Evolutionary conservation across 805 yeast species (phyloP).

Genomic region (Vanderwaltozyma yarrowii): DNA sequence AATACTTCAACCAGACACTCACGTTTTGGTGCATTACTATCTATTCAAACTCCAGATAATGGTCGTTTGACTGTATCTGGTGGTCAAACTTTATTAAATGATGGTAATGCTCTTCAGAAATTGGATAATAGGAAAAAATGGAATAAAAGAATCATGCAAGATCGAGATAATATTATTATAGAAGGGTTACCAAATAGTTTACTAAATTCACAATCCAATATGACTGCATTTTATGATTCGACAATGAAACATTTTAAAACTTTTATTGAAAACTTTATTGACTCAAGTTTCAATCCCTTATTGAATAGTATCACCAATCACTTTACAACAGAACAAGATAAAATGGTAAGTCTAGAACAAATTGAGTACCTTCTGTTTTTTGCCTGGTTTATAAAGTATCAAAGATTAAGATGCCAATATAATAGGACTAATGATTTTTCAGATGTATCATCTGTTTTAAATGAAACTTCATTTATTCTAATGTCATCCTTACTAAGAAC

Average conservation of each 20-base stretch:
- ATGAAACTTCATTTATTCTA: slow-evolving; percentile 50
- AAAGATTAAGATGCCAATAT: slow-evolving; percentile 32
- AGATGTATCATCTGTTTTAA: slow-evolving; percentile 45
- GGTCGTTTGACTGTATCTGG: slow-evolving; percentile 51
- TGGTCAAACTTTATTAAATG: slow-evolving; percentile 57
- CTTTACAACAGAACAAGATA: slow-evolving; percentile 33
- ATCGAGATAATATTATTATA: slow-evolving; percentile 23
- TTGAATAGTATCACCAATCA: slow-evolving; percentile 42
- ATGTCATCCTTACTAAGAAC: slow-evolving; percentile 33
- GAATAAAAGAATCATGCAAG: slow-evolving; percentile 33
- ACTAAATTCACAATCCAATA: slow-evolving; percentile 16
- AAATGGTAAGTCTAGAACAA: slow-evolving; percentile 23
- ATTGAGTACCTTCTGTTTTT: slow-evolving; percentile 47
- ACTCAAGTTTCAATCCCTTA: slow-evolving; percentile 66
- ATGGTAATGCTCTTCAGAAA: slow-evolving; percentile 45
- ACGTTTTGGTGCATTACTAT: slow-evolving; percentile 77
- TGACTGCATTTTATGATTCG: slow-evolving; percentile 25
- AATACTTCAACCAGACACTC: slow-evolving; percentile 69
- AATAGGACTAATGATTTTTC: slow-evolving; percentile 25
- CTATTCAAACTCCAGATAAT: slow-evolving; percentile 54
- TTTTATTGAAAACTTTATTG: slow-evolving; percentile 52
- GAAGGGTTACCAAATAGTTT: slow-evolving; percentile 26
- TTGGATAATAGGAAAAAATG: slow-evolving; percentile 64
- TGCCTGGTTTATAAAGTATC: slow-evolving; percentile 71
- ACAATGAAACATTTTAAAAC: slow-evolving; percentile 27